Evolutionary conservation across 805 yeast species (phyloP).

Genomic region (Groenewaldozyma salmanticensis): DNA sequence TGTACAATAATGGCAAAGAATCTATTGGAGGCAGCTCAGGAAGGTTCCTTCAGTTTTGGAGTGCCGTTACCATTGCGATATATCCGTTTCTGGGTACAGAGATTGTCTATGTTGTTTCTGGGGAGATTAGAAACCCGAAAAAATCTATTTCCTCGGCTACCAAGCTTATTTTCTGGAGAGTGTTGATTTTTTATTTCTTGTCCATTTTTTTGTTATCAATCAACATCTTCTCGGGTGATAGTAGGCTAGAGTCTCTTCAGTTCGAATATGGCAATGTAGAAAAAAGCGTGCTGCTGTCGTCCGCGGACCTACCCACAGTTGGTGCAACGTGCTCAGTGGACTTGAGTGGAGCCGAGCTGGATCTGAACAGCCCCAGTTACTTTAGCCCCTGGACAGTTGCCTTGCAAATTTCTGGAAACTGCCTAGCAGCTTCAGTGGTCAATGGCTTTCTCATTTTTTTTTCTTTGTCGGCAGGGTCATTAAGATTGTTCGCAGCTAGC

Average conservation of each 20-base stretch:
- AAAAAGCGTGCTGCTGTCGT: not conserved
- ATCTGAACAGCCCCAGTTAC: slow-evolving; percentile 16
- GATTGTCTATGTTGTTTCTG: slow-evolving; percentile 72
- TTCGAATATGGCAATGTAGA: not conserved
- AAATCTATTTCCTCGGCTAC: slow-evolving; percentile 70
- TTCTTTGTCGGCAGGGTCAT: slow-evolving; percentile 48
- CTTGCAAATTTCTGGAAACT: slow-evolving; percentile 41
- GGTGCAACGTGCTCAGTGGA: not conserved
- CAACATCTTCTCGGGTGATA: slow-evolving; percentile 71
- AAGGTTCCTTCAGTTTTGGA: slow-evolving; percentile 31
- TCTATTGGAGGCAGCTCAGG: slow-evolving; percentile 41
- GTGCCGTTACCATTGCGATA: slow-evolving; percentile 54
- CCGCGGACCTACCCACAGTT: not conserved
- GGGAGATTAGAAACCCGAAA: slow-evolving; percentile 77
- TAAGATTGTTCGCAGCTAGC: slow-evolving; percentile 53
- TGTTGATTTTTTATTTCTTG: slow-evolving; percentile 53
- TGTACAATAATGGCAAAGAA: slow-evolving; percentile 38
- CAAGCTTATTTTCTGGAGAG: slow-evolving; percentile 61
- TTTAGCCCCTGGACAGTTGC: slow-evolving; percentile 42
- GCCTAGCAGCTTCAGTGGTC: slow-evolving; percentile 40
- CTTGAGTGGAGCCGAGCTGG: not conserved
- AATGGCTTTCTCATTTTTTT: slow-evolving; percentile 46
- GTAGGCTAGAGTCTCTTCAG: slow-evolving; percentile 23
- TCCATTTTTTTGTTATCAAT: slow-evolving; percentile 62
- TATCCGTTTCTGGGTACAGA: slow-evolving; percentile 80